Evolutionary conservation across 1,284 basidiomycete genomes (phyloP), one percentile per base, ranked within the genome.

Genomic region (Heterobasidion irregulare): DNA sequence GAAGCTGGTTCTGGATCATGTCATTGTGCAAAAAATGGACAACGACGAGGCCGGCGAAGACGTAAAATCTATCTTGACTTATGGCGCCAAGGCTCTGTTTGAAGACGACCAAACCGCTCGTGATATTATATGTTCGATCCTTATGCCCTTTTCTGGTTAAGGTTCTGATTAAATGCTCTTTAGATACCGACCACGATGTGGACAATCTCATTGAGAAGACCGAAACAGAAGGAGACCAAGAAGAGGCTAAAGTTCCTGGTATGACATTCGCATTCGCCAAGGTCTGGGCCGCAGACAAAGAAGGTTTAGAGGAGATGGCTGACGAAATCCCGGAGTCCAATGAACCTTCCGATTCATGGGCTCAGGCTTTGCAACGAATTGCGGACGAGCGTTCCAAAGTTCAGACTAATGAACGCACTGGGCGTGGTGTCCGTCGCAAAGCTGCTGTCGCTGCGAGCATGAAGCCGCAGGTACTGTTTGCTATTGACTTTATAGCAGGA

Each of bases 11-110:
- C 75, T 96, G 4, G 93, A 95, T 64, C 93, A 96, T 71, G 74
- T 96, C 13, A 94, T 96, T 57, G 93, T 93, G 5, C 93, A 95
- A 70, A 92, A 92, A 67, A 92, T 95, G 83, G 89, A 92, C 61
- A 82, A 85, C 57, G 83, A 87, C 53, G 88, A 88, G 49, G 83
- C 83, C 34, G 78, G 83, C 54, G 84, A 87, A 60, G 82, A 93
- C 61, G 73, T 92, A 9, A 82, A 86, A 64, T 90, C 87, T 2
- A 89, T 94, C 60, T 75, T 95, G 6, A 87, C 89, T 18, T 90
- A 85, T 61, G 92, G 92, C 38, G 91, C 90, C 33, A 82, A 86
- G 67, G 83, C 85, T 0, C 75, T 96, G 9, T 91, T 94, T 65
- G 83, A 89, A 46, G 79, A 62, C 59, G 68, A 80, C 59, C 68